Evolutionary conservation across 2,329 filamentous ascomycete genomes (phyloP).

Genomic region (Piedraia hortae): DNA sequence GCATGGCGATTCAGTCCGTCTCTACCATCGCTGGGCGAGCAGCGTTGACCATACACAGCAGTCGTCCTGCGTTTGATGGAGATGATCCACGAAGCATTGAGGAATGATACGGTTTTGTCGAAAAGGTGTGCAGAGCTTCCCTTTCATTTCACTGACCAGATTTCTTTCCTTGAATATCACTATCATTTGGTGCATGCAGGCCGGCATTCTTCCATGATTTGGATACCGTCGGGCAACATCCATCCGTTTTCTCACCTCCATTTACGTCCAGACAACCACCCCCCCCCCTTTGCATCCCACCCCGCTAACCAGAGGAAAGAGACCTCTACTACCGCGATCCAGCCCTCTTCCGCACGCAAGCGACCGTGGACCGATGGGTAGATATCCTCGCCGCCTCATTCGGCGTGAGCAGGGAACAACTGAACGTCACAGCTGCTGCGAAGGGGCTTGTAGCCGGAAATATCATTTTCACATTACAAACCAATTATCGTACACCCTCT

Average conservation of each 20-base stretch:
- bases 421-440: conserved; percentile 47
- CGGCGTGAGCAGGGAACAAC: conserved; percentile 29
- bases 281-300: not conserved
- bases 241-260: too few species aligned
- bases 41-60: conserved; percentile 13
- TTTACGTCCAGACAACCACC: not conserved
- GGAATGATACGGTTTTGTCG: conserved; percentile 22
- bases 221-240: too few species aligned
- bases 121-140: conserved; percentile 32
- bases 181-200: too few species aligned
- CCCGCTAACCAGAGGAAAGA: conserved; percentile 16
- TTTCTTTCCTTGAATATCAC: not conserved
- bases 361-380: conserved; percentile 40
- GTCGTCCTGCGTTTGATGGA: conserved; percentile 27
- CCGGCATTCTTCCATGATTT: too few species aligned
- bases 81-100: conserved; percentile 25
- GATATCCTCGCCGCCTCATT: conserved; percentile 50
- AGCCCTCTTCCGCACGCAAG: conserved; percentile 41
- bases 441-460: conserved; percentile 44
- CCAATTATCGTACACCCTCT: too few species aligned
- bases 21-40: not conserved
- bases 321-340: conserved; percentile 59
- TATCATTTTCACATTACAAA: conserved; percentile 20
- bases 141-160: not conserved
- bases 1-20: conserved; percentile 28